These are phyloP conservation scores for Saccharomyces cerevisiae DNA, from an alignment of 805 yeast genomes.

Conservation along the genomic window DNA sequence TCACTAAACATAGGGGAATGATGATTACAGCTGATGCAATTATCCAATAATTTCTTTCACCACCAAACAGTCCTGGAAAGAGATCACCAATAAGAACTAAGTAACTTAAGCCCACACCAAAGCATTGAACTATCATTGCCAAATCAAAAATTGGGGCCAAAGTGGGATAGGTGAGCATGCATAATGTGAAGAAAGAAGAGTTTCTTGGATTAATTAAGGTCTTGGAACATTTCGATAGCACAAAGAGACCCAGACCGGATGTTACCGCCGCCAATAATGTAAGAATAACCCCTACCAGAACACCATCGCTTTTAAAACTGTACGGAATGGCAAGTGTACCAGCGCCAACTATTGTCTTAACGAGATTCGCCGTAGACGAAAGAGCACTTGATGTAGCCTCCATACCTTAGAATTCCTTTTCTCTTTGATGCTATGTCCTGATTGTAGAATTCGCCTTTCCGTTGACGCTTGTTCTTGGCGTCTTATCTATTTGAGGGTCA, in stretches of 20 bases:
- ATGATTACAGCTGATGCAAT: slow-evolving; percentile 43
- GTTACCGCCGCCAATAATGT: slow-evolving; percentile 56
- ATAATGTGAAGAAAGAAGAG: slow-evolving; percentile 65
- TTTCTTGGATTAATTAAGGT: slow-evolving; percentile 45
- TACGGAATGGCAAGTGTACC: slow-evolving; percentile 68
- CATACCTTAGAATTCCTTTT: slow-evolving; percentile 8
- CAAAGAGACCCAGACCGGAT: slow-evolving; percentile 58
- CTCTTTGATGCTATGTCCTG: not conserved
- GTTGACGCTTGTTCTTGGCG: not conserved
- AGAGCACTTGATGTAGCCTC: slow-evolving; percentile 37
- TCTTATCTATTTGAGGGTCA: not conserved
- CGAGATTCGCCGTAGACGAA: slow-evolving; percentile 58
- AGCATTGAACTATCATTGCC: slow-evolving; percentile 69
- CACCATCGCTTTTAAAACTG: slow-evolving; percentile 60
- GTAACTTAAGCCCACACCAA: slow-evolving; percentile 68
- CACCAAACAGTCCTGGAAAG: slow-evolving; percentile 55
- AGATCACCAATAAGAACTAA: slow-evolving; percentile 70
- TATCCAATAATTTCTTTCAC: slow-evolving; percentile 35
- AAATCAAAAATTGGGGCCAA: slow-evolving; percentile 62
- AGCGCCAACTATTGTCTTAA: slow-evolving; percentile 74
- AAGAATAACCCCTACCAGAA: slow-evolving; percentile 47
- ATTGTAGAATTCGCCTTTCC: not conserved
- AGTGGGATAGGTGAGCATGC: slow-evolving; percentile 65
- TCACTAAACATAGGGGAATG: slow-evolving; percentile 56
- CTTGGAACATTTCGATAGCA: slow-evolving; percentile 52